A percentile compares a stretch with the other conserved stretches of the same genome.
These are phyloP conservation scores for Lunasporangiospora selenospora DNA, from an alignment of 192 early-diverging fungal species.

Conservation along the genomic window DNA sequence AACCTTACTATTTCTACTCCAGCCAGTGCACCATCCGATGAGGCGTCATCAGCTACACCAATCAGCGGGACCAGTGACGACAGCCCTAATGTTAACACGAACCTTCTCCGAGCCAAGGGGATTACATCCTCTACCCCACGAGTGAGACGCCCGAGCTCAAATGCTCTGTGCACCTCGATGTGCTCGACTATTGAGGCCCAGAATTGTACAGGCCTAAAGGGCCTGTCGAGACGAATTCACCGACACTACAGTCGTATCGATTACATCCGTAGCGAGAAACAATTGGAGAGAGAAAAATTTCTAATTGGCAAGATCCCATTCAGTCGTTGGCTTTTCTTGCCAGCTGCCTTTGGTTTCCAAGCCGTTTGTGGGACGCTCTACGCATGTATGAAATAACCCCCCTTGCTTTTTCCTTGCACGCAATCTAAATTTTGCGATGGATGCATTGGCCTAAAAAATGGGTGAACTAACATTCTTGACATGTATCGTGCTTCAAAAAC, in stretches of 20 bases:
- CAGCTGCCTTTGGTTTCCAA: constrained; percentile 65
- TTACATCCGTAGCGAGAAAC: constrained; percentile 27
- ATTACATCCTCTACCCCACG: constrained; percentile 8
- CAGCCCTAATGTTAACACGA: too few relatives aligned
- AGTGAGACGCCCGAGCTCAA: constrained; percentile 8
- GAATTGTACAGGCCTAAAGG: constrained; percentile 11
- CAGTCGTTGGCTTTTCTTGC: constrained; percentile 63
- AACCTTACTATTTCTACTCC: constrained; percentile 6
- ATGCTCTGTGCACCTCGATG: constrained; percentile 33
- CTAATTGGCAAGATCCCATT: constrained; percentile 55
- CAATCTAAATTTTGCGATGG: too few relatives aligned
- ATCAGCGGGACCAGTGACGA: background rate
- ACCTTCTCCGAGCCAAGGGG: too few relatives aligned
- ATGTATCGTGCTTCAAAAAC: too few relatives aligned
- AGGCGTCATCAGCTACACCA: background rate
- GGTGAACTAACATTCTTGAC: too few relatives aligned
- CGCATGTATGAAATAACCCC: constrained; percentile 64
- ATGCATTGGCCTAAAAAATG: too few relatives aligned
- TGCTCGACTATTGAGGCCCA: constrained; percentile 35
- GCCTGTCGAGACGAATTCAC: constrained; percentile 25
- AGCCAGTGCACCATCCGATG: background rate
- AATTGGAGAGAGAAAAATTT: constrained; percentile 27
- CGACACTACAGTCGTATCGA: constrained; percentile 43
- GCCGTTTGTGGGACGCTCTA: constrained; percentile 70
- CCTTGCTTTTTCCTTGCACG: too few relatives aligned